Percentiles rank a stretch among this genome's conserved stretches.
Conservation (phyloP, 306 rosid species). For the Boehmeria nivea region DNA sequence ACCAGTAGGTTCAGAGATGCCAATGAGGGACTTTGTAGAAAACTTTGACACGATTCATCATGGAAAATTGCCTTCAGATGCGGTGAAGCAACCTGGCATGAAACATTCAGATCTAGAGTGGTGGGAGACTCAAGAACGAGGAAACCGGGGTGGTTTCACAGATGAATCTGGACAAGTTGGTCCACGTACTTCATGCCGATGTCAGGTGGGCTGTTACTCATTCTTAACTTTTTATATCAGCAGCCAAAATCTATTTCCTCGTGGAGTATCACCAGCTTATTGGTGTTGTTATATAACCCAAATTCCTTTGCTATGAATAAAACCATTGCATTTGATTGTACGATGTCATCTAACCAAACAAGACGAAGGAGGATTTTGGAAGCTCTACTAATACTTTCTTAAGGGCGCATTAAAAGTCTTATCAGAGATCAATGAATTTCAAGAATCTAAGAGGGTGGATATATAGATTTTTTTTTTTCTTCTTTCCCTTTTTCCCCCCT, state of each 20-base stretch:
- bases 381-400: too few relatives aligned
- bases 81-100: conserved; percentile 24
- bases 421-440: too few relatives aligned
- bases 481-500: too few relatives aligned
- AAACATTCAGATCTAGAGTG: conserved; percentile 53
- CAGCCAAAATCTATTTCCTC: too few relatives aligned
- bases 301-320: neutral
- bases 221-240: neutral
- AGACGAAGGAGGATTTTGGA: too few relatives aligned
- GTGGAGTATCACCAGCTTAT: neutral
- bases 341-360: too few relatives aligned
- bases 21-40: conserved; percentile 88
- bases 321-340: too few relatives aligned
- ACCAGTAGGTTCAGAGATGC: conserved; percentile 60
- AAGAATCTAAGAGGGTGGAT: too few relatives aligned
- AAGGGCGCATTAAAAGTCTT: too few relatives aligned
- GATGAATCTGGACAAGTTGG: conserved; percentile 88
- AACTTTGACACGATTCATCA: conserved; percentile 47
- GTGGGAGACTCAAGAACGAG: conserved; percentile 97
- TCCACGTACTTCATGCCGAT: conserved; percentile 85
- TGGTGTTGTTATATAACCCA: too few relatives aligned
- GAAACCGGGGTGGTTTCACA: conserved; percentile 60
- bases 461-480: too few relatives aligned
- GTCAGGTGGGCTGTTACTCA: conserved; percentile 56
- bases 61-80: conserved; percentile 40